A percentile compares a stretch with the other conserved stretches of the same genome.
Evolutionary conservation across 1,284 basidiomycete genomes (phyloP).

Genomic region (Cystobasidium slooffiae): DNA sequence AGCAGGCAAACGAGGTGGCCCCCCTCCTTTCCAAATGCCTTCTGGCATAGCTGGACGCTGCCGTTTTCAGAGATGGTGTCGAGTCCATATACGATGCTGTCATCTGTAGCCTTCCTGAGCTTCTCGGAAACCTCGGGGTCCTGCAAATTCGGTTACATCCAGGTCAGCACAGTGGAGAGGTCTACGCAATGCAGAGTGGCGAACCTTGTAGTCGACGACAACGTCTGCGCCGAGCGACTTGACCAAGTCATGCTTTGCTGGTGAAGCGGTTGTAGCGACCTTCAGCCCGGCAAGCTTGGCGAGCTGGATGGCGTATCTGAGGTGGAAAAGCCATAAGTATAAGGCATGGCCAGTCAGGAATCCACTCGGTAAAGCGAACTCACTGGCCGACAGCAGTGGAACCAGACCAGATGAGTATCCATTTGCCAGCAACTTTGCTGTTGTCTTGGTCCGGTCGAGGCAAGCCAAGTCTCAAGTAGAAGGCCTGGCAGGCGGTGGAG

Average conservation of each 20-base stretch:
- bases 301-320: constrained; percentile 63
- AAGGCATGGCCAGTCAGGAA: neutral
- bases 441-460: constrained; percentile 56
- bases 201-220: constrained; percentile 59
- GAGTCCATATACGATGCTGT: constrained; percentile 47
- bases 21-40: constrained; percentile 28
- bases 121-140: constrained; percentile 48
- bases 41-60: constrained; percentile 32
- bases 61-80: constrained; percentile 51
- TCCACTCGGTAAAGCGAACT: neutral
- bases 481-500: constrained; percentile 58
- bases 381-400: constrained; percentile 60
- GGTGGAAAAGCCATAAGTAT: too few relatives aligned
- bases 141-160: neutral
- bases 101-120: constrained; percentile 44
- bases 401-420: constrained; percentile 60
- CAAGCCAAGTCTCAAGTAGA: constrained; percentile 55
- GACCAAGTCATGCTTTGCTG: constrained; percentile 60
- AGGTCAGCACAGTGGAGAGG: too few relatives aligned
- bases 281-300: constrained; percentile 64
- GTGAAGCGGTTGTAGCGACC: constrained; percentile 64
- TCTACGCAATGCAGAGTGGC: neutral
- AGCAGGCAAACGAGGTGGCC: constrained; percentile 48
- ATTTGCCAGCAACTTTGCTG: constrained; percentile 53
- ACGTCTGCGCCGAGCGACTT: constrained; percentile 64